A percentile compares a stretch with the other conserved stretches of the same genome.
Conservation (phyloP, 805 yeast genomes). For the Tanozyma kutaoensis region DNA sequence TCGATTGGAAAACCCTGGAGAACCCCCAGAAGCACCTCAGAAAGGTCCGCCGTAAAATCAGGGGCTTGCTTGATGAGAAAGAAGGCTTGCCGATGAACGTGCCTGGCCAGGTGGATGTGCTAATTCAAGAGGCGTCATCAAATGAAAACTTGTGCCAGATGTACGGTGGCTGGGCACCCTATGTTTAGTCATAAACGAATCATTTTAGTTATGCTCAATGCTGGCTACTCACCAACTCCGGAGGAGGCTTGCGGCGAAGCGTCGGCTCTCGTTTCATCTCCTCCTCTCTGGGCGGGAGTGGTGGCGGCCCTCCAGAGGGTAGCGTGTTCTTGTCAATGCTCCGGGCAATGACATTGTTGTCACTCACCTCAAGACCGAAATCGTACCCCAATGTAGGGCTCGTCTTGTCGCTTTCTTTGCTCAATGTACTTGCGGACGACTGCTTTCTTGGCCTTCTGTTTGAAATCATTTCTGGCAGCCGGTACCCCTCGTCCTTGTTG, state of each 20-base stretch:
- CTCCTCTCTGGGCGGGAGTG: no score
- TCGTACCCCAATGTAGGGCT: no score
- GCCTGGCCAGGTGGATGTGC: slow-evolving; percentile 82
- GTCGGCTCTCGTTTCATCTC: no score
- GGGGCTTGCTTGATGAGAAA: slow-evolving; percentile 66
- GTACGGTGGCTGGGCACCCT: slow-evolving; percentile 85
- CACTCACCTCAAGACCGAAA: no score
- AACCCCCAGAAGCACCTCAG: slow-evolving; percentile 59
- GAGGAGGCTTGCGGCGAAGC: no score
- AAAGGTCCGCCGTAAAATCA: slow-evolving; percentile 62
- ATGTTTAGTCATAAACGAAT: no score
- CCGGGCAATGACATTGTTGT: no score
- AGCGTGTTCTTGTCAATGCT: no score
- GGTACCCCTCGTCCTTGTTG: slow-evolving; percentile 31
- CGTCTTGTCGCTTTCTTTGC: no score
- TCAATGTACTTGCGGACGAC: background rate
- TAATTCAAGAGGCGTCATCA: slow-evolving; percentile 73
- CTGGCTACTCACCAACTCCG: no score
- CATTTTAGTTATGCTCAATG: no score
- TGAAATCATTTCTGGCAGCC: slow-evolving; percentile 59
- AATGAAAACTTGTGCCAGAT: slow-evolving; percentile 60
- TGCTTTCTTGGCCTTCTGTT: slow-evolving; percentile 30
- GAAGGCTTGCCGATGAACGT: slow-evolving; percentile 84
- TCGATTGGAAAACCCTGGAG: slow-evolving; percentile 51
- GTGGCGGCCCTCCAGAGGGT: no score